phyloP scores from a whole-genome alignment of 2,329 filamentous ascomycete species.

The Fusarium decemcellulare region DNA sequence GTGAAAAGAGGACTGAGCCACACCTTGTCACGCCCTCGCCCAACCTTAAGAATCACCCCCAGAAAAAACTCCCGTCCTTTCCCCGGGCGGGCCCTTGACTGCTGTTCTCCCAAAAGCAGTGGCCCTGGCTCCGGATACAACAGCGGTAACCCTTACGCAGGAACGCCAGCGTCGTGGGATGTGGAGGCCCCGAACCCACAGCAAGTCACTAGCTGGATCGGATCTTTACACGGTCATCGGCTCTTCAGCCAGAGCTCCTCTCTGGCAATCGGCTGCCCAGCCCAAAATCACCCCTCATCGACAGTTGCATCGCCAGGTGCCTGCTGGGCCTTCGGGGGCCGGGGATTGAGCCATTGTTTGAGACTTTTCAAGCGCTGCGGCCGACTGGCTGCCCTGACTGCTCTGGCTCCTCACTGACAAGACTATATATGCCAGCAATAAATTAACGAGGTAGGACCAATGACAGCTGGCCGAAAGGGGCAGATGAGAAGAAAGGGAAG shows the following conservation, averaged over 20 bases:
- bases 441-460: slow-evolving; percentile 29
- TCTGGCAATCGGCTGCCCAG: slow-evolving; percentile 39
- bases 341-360: slow-evolving; percentile 39
- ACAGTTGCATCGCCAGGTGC: slow-evolving; percentile 32
- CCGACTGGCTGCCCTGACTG: slow-evolving; percentile 11
- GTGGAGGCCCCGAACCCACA: slow-evolving; percentile 43
- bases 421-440: slow-evolving; percentile 18
- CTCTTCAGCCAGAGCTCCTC: slow-evolving; percentile 25
- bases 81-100: slow-evolving; percentile 11
- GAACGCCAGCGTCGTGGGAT: slow-evolving; percentile 46
- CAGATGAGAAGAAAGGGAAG: slow-evolving; percentile 11
- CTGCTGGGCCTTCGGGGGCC: slow-evolving; percentile 19
- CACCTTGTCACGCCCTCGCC: slow-evolving; percentile 5
- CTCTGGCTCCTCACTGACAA: slow-evolving; percentile 10
- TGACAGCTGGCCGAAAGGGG: slow-evolving; percentile 12
- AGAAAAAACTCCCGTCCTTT: slow-evolving; percentile 26
- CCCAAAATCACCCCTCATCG: slow-evolving; percentile 39
- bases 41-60: slow-evolving; percentile 11
- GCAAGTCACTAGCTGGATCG: slow-evolving; percentile 44
- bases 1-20: slow-evolving; percentile 17
- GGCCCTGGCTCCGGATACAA: slow-evolving; percentile 37
- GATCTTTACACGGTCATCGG: slow-evolving; percentile 46
- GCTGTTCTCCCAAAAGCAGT: slow-evolving; percentile 22
- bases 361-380: slow-evolving; percentile 28
- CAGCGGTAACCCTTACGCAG: slow-evolving; percentile 50